A percentile compares a stretch with the other conserved stretches of the same genome.
Evolutionary conservation across 345 rosid genomes (phyloP).

Genomic region (Hibiscus mutabilis): DNA sequence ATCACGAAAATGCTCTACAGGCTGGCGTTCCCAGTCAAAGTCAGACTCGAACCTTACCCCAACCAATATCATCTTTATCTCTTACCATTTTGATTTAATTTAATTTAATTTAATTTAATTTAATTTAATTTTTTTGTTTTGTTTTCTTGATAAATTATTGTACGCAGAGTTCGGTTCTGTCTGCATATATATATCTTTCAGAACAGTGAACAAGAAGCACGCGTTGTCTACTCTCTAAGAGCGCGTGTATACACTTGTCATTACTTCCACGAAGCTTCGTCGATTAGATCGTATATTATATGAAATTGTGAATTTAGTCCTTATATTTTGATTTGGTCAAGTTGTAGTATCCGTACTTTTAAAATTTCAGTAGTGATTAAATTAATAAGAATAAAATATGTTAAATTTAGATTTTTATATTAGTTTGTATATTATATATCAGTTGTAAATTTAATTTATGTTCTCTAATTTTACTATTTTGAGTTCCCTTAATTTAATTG

Average conservation of each 20-base stretch:
- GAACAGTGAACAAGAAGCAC: not conserved
- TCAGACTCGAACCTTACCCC: conserved; percentile 33
- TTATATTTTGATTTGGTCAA: no score
- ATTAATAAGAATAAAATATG: no score
- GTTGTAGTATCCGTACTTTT: no score
- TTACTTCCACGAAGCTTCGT: not conserved
- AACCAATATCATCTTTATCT: conserved; percentile 59
- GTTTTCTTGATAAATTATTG: conserved; percentile 19
- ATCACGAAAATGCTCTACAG: conserved; percentile 49
- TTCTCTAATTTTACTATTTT: no score
- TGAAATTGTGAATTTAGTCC: no score
- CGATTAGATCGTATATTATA: no score
- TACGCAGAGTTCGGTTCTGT: conserved; percentile 13
- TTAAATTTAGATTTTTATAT: no score
- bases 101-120: no score
- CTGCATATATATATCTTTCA: conserved; percentile 25
- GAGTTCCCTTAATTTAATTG: no score
- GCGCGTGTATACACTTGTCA: not conserved
- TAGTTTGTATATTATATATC: no score
- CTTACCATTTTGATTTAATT: not conserved
- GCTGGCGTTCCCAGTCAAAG: conserved; percentile 72
- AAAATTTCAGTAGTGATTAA: no score
- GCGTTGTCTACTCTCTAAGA: not conserved
- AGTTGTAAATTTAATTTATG: no score
- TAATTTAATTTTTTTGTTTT: not conserved